phyloP scores from a whole-genome alignment of 2,329 filamentous ascomycete species.

The Pseudogymnoascus sp. region DNA sequence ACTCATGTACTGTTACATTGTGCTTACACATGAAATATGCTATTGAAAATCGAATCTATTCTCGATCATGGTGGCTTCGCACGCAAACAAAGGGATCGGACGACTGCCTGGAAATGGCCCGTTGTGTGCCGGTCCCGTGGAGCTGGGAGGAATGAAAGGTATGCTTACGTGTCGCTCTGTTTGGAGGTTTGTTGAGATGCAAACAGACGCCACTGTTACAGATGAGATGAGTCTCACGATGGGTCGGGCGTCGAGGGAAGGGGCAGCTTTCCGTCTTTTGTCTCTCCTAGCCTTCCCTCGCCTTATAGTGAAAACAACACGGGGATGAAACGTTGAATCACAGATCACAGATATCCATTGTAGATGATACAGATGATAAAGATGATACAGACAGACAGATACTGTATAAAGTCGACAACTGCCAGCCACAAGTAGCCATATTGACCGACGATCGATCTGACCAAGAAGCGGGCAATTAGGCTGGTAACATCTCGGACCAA shows the following conservation, averaged over 20 bases:
- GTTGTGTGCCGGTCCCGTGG: background rate
- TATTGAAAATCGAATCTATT: background rate
- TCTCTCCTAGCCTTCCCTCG: background rate
- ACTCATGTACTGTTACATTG: background rate
- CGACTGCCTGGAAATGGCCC: background rate
- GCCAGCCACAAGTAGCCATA: background rate
- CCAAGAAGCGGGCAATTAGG: background rate
- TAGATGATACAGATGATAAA: background rate
- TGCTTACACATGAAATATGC: background rate
- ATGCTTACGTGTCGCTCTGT: background rate
- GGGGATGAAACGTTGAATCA: background rate
- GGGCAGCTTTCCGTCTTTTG: background rate
- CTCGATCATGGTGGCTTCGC: background rate
- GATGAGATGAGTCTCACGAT: background rate
- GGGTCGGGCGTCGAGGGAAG: background rate
- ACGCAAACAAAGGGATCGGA: background rate
- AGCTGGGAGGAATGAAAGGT: background rate
- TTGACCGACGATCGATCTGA: background rate
- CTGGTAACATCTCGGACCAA: constrained; percentile 2
- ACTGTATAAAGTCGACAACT: background rate
- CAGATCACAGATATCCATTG: background rate
- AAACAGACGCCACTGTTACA: background rate
- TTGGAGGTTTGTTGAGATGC: background rate
- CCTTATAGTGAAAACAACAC: background rate
- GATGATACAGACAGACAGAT: background rate